Evolutionary conservation across 2,329 filamentous ascomycete genomes (phyloP).

Genomic region (Pseudovirgaria hyperparasitica): DNA sequence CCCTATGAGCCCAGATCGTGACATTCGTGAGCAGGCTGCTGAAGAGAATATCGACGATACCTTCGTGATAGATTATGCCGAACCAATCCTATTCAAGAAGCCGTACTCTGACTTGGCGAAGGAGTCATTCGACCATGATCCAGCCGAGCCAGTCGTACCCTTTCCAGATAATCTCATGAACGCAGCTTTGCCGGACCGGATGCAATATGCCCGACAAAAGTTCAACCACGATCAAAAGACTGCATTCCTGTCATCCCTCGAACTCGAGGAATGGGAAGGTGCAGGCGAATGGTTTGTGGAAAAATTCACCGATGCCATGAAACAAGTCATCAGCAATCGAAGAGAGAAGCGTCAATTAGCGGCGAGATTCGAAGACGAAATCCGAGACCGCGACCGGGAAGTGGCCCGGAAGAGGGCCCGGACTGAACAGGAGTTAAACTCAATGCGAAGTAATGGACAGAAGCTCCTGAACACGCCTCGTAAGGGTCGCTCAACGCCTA

Average conservation of each 20-base stretch:
- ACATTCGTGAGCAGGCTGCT: conserved; percentile 5
- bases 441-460: conserved; percentile 42
- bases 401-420: conserved; percentile 37
- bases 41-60: conserved; percentile 7
- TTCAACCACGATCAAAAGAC: conserved; percentile 25
- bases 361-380: conserved; percentile 40
- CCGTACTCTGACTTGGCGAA: conserved; percentile 34
- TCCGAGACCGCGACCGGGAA: conserved; percentile 38
- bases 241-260: conserved; percentile 38
- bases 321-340: conserved; percentile 38
- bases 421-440: conserved; percentile 36
- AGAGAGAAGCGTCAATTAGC: conserved; percentile 41
- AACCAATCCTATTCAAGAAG: conserved; percentile 31
- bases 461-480: conserved; percentile 37
- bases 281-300: conserved; percentile 49
- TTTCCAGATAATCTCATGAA: conserved; percentile 14
- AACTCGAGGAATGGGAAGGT: conserved; percentile 46
- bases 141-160: conserved; percentile 7
- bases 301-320: conserved; percentile 38
- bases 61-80: conserved; percentile 32
- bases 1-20: too few relatives aligned
- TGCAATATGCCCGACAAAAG: conserved; percentile 13
- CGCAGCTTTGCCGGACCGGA: conserved; percentile 16
- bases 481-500: conserved; percentile 9
- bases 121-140: conserved; percentile 35